A percentile compares a stretch with the other conserved stretches of the same genome.
Evolutionary conservation across 768 basidiomycete species (phyloP).

Genomic region (Pleurotus citrinopileatus): DNA sequence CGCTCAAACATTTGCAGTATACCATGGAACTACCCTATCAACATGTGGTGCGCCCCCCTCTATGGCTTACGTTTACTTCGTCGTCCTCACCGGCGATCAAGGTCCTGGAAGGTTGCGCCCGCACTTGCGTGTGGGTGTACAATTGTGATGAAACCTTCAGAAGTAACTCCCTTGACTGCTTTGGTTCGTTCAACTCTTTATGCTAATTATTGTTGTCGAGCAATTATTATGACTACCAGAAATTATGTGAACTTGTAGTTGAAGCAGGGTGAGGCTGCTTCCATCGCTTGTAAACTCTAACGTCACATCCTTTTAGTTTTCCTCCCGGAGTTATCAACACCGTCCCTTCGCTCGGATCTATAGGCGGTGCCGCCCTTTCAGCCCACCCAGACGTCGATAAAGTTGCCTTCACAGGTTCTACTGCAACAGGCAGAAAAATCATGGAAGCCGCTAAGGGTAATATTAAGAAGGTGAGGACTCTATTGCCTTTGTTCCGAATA

Average conservation of each 20-base stretch:
- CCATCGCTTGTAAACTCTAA: constrained; percentile 11
- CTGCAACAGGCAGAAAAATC: constrained; percentile 83
- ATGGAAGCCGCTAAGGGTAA: constrained; percentile 92
- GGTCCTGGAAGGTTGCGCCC: constrained; percentile 92
- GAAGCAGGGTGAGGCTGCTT: constrained; percentile 69
- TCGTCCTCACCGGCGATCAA: constrained; percentile 20
- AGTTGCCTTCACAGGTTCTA: constrained; percentile 94
- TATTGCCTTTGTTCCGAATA: constrained; percentile 3
- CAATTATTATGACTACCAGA: constrained; percentile 36
- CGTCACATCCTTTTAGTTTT: constrained; percentile 47
- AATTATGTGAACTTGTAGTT: constrained; percentile 76
- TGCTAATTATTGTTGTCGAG: constrained; percentile 6
- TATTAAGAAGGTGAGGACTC: constrained; percentile 72
- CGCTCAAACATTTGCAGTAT: constrained; percentile 44
- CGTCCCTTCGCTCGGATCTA: constrained; percentile 74
- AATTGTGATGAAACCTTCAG: constrained; percentile 94
- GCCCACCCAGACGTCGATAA: constrained; percentile 87
- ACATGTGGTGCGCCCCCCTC: constrained; percentile 59
- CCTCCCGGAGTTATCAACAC: constrained; percentile 92
- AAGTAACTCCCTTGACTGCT: constrained; percentile 81
- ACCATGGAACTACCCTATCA: constrained; percentile 93
- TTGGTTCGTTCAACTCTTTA: constrained; percentile 43
- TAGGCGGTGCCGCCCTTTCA: constrained; percentile 85
- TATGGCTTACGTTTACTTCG: constrained; percentile 1
- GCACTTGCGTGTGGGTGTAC: constrained; percentile 91